Evolutionary conservation across 2,329 filamentous ascomycete species (phyloP).

Genomic region (Thelonectria discophora): DNA sequence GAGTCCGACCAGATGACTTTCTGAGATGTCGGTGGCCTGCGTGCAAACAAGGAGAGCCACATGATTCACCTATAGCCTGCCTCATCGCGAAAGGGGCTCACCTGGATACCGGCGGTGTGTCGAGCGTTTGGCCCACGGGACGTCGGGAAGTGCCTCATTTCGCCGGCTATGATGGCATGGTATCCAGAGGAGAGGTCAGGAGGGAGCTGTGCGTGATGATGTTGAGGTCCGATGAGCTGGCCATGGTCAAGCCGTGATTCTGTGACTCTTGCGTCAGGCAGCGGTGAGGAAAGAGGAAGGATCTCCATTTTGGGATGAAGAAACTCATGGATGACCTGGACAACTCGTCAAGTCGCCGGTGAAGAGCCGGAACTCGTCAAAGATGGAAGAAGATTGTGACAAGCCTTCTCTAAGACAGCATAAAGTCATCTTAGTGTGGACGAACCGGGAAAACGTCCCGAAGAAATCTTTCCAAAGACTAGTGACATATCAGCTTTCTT

Average conservation of each 20-base stretch:
- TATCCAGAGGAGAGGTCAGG: background rate
- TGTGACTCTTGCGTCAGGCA: background rate
- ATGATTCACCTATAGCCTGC: background rate
- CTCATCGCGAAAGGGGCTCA: background rate
- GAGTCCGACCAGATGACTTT: background rate
- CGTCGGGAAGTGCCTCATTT: background rate
- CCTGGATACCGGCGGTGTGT: background rate
- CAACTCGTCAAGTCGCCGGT: too few relatives aligned
- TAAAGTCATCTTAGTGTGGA: too few relatives aligned
- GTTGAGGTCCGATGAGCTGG: background rate
- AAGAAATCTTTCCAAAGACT: too few relatives aligned
- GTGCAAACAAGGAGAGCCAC: background rate
- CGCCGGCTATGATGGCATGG: background rate
- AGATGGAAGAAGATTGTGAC: too few relatives aligned
- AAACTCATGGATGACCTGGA: too few relatives aligned
- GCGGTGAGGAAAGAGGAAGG: background rate
- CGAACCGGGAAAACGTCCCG: too few relatives aligned
- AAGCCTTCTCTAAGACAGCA: too few relatives aligned
- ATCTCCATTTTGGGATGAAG: too few relatives aligned
- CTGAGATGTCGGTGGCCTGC: background rate
- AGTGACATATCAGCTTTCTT: too few relatives aligned
- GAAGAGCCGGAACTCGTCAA: too few relatives aligned
- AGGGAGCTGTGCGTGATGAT: background rate
- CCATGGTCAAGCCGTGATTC: background rate
- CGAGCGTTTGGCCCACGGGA: background rate